Evolutionary conservation across 164 flowering plant species (phyloP).

Genomic region (Stephania yunnanensis): DNA sequence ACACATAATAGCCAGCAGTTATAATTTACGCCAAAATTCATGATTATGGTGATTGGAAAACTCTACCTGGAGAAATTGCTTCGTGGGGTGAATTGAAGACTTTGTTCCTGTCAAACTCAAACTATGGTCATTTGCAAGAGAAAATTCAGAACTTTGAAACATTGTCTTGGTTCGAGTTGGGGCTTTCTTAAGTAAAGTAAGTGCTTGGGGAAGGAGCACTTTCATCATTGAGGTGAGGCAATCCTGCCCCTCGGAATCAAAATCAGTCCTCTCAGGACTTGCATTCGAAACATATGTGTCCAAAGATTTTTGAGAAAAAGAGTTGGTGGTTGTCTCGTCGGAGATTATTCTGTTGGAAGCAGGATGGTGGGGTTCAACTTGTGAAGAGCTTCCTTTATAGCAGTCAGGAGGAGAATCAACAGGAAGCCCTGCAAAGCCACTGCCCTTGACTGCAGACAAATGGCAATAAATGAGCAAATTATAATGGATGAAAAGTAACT

Average conservation of each 20-base stretch:
- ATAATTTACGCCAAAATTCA: neutral
- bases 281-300: constrained; percentile 26
- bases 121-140: constrained; percentile 7
- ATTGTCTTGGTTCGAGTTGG: constrained; percentile 36
- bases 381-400: constrained; percentile 15
- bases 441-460: neutral
- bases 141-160: constrained; percentile 13
- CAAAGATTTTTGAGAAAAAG: constrained; percentile 34
- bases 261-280: constrained; percentile 44
- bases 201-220: constrained; percentile 82
- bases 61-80: constrained; percentile 29
- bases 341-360: constrained; percentile 15
- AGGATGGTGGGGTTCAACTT: constrained; percentile 18
- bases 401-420: constrained; percentile 21
- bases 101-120: constrained; percentile 11
- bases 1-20: neutral
- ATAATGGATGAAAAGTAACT: neutral
- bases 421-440: constrained; percentile 26
- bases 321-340: constrained; percentile 27
- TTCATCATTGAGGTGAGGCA: constrained; percentile 75
- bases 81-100: constrained; percentile 7
- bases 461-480: neutral
- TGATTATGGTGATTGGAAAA: neutral
- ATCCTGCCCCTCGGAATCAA: constrained; percentile 70
- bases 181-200: constrained; percentile 63